phyloP scores from a whole-genome alignment of 768 basidiomycete genomes.

The Russula olivacea region DNA sequence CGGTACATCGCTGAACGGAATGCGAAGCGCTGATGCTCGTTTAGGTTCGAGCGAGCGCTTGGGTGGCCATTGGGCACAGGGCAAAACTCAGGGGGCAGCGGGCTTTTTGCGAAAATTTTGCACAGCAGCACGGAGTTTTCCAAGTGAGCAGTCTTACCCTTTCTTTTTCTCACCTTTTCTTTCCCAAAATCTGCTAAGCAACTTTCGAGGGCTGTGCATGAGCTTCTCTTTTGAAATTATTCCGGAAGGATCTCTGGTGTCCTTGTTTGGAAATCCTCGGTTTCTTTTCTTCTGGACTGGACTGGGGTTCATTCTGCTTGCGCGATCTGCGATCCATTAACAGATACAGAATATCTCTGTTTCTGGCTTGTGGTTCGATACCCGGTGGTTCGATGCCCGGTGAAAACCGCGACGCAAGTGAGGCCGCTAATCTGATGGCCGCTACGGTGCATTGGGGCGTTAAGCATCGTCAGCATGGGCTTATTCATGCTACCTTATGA shows the following conservation, averaged over 20 bases:
- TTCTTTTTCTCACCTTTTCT: no score
- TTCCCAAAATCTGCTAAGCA: neutral
- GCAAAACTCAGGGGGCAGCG: neutral
- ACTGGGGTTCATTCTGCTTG: neutral
- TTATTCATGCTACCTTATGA: conserved; percentile 14
- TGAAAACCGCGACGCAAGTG: neutral
- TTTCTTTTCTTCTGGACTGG: neutral
- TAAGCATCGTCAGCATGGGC: neutral
- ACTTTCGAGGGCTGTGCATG: neutral
- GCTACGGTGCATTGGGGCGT: neutral
- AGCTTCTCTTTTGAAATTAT: conserved; percentile 6
- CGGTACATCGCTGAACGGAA: neutral
- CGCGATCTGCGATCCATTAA: neutral
- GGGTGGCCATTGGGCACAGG: conserved; percentile 1
- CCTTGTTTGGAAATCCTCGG: neutral
- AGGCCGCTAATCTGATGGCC: conserved; percentile 11
- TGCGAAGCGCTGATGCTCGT: neutral
- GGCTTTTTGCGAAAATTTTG: neutral
- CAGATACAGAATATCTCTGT: neutral
- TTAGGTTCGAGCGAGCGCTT: neutral
- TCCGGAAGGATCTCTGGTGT: conserved; percentile 4
- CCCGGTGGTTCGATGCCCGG: no score
- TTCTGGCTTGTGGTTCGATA: neutral
- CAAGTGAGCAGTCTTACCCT: neutral
- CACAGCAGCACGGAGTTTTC: neutral